A percentile compares a stretch with the other conserved stretches of the same genome.
Evolutionary conservation across 768 basidiomycete species (phyloP).

Genomic region (Calocybe cyanea): DNA sequence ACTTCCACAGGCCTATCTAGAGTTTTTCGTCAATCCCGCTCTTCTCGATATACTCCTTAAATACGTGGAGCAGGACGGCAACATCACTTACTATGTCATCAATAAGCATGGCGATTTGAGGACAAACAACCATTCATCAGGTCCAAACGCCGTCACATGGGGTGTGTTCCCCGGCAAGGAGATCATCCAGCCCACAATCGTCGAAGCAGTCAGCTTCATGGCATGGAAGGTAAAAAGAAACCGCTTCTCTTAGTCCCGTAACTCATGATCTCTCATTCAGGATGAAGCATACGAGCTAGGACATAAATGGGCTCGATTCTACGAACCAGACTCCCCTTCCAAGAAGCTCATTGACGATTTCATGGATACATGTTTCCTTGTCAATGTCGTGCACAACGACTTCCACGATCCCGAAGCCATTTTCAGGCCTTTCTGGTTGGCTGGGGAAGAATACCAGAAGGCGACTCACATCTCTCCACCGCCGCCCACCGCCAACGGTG

Average conservation of each 20-base stretch:
- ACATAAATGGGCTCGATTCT: slow-evolving; percentile 84
- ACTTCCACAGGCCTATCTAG: slow-evolving; percentile 76
- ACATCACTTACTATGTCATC: slow-evolving; percentile 96
- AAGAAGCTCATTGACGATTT: slow-evolving; percentile 71
- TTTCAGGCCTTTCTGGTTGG: slow-evolving; percentile 82
- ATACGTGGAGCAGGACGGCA: slow-evolving; percentile 80
- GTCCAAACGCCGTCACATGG: slow-evolving; percentile 99
- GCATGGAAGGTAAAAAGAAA: slow-evolving; percentile 79
- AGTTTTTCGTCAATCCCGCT: slow-evolving; percentile 85
- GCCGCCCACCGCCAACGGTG: slow-evolving; percentile 33
- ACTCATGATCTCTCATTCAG: slow-evolving; percentile 30
- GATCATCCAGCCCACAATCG: slow-evolving; percentile 93
- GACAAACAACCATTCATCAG: slow-evolving; percentile 93
- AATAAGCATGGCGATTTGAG: slow-evolving; percentile 93
- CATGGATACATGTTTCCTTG: slow-evolving; percentile 81
- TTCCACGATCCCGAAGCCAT: slow-evolving; percentile 84
- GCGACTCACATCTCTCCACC: slow-evolving; percentile 25
- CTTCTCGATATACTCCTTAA: slow-evolving; percentile 70
- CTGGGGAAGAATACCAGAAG: slow-evolving; percentile 57
- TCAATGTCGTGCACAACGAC: slow-evolving; percentile 96
- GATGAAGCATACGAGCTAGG: slow-evolving; percentile 96
- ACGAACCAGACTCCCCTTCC: slow-evolving; percentile 72
- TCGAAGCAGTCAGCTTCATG: slow-evolving; percentile 97
- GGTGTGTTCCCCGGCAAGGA: slow-evolving; percentile 98
- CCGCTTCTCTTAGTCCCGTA: background rate